Evolutionary conservation across 2,329 filamentous ascomycete genomes (phyloP).

Genomic region (Neocatenulostroma microsporum): DNA sequence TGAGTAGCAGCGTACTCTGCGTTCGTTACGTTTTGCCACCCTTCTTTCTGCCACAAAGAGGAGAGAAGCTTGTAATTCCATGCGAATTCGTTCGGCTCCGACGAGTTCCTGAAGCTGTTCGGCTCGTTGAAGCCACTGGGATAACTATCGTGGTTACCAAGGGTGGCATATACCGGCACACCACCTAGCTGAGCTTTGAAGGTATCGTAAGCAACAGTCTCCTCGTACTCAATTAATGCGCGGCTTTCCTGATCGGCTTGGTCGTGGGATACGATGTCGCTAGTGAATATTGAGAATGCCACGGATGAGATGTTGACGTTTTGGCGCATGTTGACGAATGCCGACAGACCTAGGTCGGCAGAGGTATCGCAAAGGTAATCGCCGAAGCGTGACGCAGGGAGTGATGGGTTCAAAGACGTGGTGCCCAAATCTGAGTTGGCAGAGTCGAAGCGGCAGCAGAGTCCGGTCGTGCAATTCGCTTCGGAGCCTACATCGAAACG

Average conservation of each 20-base stretch:
- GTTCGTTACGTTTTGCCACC: constrained; percentile 1
- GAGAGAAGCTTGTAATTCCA: constrained; percentile 6
- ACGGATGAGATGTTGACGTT: constrained; percentile 2
- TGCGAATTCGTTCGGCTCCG: background rate
- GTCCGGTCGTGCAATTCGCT: constrained; percentile 4
- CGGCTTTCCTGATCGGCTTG: constrained; percentile 1
- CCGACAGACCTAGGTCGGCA: constrained; percentile 3
- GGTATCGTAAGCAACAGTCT: constrained; percentile 3
- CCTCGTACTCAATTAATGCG: constrained; percentile 1
- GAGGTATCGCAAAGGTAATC: constrained; percentile 4
- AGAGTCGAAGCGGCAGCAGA: constrained; percentile 4
- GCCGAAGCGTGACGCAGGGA: constrained; percentile 4
- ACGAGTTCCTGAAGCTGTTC: constrained; percentile 2
- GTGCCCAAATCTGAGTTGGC: constrained; percentile 1
- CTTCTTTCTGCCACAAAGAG: constrained; percentile 1
- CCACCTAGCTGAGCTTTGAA: constrained; percentile 4
- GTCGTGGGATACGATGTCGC: constrained; percentile 4
- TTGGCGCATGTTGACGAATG: constrained; percentile 3
- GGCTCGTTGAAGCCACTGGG: constrained; percentile 4
- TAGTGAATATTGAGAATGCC: constrained; percentile 2
- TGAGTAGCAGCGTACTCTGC: constrained; percentile 1
- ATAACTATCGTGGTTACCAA: constrained; percentile 4
- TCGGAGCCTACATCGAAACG: constrained; percentile 3
- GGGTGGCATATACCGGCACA: constrained; percentile 1
- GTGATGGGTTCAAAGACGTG: background rate